Conservation (phyloP, 768 basidiomycete species). For the Russula virescens region DNA sequence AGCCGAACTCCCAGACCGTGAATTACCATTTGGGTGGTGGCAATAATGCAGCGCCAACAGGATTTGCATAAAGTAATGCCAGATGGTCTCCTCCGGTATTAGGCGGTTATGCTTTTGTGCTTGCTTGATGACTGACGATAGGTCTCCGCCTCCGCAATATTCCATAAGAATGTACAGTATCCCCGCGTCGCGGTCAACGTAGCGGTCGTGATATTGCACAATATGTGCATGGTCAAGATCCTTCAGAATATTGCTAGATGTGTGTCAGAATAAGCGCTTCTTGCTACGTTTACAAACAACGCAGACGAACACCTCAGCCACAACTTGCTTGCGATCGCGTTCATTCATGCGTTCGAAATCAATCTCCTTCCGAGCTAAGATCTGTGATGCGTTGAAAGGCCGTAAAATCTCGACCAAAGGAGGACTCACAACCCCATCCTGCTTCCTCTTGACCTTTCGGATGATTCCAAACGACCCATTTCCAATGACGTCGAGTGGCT, state of each 20-base stretch:
- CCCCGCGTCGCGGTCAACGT: slow-evolving; percentile 85
- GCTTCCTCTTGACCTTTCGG: slow-evolving; percentile 82
- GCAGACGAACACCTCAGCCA: slow-evolving; percentile 87
- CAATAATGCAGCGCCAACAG: slow-evolving; percentile 86
- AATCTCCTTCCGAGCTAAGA: slow-evolving; percentile 90
- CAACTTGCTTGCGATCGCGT: slow-evolving; percentile 92
- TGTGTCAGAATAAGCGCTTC: neutral
- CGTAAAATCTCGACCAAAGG: neutral
- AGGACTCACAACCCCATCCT: slow-evolving; percentile 69
- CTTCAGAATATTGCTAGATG: slow-evolving; percentile 85
- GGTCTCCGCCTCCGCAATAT: slow-evolving; percentile 95
- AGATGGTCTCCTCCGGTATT: slow-evolving; percentile 88
- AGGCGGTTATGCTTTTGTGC: slow-evolving; percentile 60
- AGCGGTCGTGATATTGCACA: slow-evolving; percentile 89
- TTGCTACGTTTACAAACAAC: neutral
- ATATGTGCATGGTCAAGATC: slow-evolving; percentile 94
- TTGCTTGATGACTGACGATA: slow-evolving; percentile 81
- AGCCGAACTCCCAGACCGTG: slow-evolving; percentile 41
- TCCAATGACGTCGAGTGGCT: slow-evolving; percentile 86
- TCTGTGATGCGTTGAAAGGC: slow-evolving; percentile 35
- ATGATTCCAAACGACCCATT: slow-evolving; percentile 98
- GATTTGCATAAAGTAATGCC: slow-evolving; percentile 95
- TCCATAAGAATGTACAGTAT: slow-evolving; percentile 99
- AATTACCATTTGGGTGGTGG: slow-evolving; percentile 64
- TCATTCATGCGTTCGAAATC: slow-evolving; percentile 98